Evolutionary conservation across 306 rosid species (phyloP).

Genomic region (Rosa multiflora): DNA sequence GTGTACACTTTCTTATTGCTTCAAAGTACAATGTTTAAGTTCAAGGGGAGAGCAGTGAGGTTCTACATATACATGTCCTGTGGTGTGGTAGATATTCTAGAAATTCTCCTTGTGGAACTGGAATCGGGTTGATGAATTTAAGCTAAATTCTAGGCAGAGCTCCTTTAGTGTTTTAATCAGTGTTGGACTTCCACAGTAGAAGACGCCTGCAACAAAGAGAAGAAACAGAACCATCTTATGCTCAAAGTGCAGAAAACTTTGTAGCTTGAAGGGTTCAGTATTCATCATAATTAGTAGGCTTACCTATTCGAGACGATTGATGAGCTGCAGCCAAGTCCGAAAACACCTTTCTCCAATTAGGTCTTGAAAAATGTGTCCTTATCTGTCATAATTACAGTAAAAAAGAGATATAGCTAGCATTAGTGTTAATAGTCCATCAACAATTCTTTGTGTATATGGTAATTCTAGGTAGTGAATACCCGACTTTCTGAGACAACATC

Average conservation of each 20-base stretch:
- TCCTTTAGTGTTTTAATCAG: conserved; percentile 31
- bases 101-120: conserved; percentile 90
- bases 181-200: conserved; percentile 73
- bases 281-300: background rate
- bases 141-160: conserved; percentile 45
- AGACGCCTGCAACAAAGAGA: conserved; percentile 65
- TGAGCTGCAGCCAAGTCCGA: conserved; percentile 45
- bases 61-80: background rate
- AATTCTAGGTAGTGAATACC: conserved; percentile 35
- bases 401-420: background rate
- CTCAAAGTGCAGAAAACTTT: background rate
- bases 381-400: conserved; percentile 47
- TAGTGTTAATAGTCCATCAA: background rate
- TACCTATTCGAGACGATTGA: conserved; percentile 63
- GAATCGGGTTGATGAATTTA: conserved; percentile 52
- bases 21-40: background rate
- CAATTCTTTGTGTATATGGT: background rate
- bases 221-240: background rate
- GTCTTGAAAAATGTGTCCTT: conserved; percentile 87
- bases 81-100: conserved; percentile 30
- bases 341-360: conserved; percentile 85
- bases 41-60: background rate
- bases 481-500: conserved; percentile 87
- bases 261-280: background rate
- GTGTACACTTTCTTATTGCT: background rate